Evolutionary conservation across 2,329 filamentous ascomycete genomes (phyloP), one percentile per base, ranked within the genome.

Genomic region (Alternaria panax): DNA sequence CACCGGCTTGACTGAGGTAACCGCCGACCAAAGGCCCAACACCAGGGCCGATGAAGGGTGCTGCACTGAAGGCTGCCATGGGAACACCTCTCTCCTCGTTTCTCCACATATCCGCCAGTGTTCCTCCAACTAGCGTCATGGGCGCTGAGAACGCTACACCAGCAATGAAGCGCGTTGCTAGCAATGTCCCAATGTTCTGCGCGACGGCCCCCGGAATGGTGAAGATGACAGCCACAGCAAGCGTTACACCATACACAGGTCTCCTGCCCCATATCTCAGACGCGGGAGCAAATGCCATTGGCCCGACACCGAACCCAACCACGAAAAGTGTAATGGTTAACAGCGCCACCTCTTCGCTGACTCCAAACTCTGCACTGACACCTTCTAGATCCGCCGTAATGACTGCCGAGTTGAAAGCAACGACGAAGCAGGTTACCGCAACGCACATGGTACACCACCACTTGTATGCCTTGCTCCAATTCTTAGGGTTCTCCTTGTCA

Each of bases 371-470:
- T 16, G 87, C 71, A 1, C 81, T 75, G 0, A 92, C 87, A 1
- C 88, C 90, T 2, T 73, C 80, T 4, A 96, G 82, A 72, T 93
- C 90, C 11, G 92, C 87, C 0, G 92, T 96, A 73, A 96, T 88
- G 65, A 96, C 89, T 51, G 88, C 87, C 48, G 89, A 92, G 67
- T 82, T 80, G 66, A 83, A 80, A 1, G 81, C 81, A 4, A 83
- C 69, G 18, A 78, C 78, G 58, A 83, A 82, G 65, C 81, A 83
- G 1, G 80, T 82, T 0, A 81, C 30, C 0, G 92, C 90, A 0
- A 96, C 92, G 16, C 92, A 87, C 89, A 96, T 92, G 24, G 92
- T 97, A 72, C 87, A 89, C 69, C 72, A 80, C 91, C 92, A 94
- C 79, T 93, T 95, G 76, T 82, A 90, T 1, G 79, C 81, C 76